Base-by-base conservation (phyloP, 2,329 filamentous ascomycete genomes). In the Hypomyces perniciosus region DNA sequence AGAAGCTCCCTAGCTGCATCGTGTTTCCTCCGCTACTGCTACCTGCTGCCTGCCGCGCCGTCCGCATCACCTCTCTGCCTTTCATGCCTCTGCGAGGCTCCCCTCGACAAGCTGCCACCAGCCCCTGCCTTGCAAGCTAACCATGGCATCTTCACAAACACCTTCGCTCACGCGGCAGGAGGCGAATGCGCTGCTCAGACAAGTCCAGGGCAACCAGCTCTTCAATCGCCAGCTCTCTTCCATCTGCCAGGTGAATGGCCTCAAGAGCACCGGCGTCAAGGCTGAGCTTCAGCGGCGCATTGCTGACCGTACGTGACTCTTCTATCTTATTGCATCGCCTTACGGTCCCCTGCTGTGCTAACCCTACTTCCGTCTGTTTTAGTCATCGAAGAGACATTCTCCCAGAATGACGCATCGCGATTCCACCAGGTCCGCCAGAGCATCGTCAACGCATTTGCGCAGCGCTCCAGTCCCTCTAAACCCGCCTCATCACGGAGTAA, bases 241-340 rank as follows among this genome's bases (percentile, higher is more conserved):
- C 47, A 85, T 97, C 57, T 87, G 92, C 63, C 79, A 82, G 56
- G 74, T 80, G 54, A 88, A 95, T 71, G 80, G 83, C 43, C 74
- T 95, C 34, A 79, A 81, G 57, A 86, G 88, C 54, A 88, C 85
- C 29, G 93, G 93, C 20, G 85, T 93, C 62, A 99, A 99, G 75
- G 81, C 83, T 33, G 80, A 87, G 39, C 74, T 97, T 53, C 90
- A 96, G 69, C 72, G 74, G 52, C 85, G 92, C 61, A 87, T 96
- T 54, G 81, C 86, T 56, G 75, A 81, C 53, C 80, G 93, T 97
- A 76, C 70, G 88, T 82, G 35, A 48, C 48, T 34, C n/a, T 34
- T 26, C 43, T 33, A 6, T 26, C 26, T n/a, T 41, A 37, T 33
- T 42, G 42, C 48, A 35, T 46, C 28, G 34, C 38, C 27, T 29